A percentile compares a stretch with the other conserved stretches of the same genome.
Conservation (phyloP, 1,284 basidiomycete species). For the Sporisorium graminicola region DNA sequence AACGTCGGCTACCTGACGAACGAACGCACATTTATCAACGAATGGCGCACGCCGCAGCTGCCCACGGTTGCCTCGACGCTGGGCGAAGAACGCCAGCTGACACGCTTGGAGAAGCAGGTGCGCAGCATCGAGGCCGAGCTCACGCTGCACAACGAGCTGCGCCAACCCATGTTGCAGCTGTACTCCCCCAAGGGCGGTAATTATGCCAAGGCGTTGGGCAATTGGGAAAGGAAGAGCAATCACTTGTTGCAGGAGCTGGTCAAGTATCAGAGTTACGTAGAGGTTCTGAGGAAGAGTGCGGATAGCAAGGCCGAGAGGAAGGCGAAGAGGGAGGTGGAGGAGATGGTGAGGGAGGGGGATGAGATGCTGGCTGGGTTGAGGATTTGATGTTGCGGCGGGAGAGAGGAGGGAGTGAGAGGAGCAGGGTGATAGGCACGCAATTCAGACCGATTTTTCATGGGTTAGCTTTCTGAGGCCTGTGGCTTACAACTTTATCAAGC, state of each 20-base stretch:
- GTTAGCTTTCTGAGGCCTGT: no score
- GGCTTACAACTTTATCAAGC: neutral
- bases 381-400: neutral
- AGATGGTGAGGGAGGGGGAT: slow-evolving; percentile 43
- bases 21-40: slow-evolving; percentile 86
- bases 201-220: slow-evolving; percentile 80
- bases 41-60: slow-evolving; percentile 91
- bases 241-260: slow-evolving; percentile 90
- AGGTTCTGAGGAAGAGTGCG: slow-evolving; percentile 75
- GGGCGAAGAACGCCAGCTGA: slow-evolving; percentile 84
- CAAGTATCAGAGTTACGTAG: slow-evolving; percentile 96
- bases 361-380: slow-evolving; percentile 24
- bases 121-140: slow-evolving; percentile 80
- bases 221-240: slow-evolving; percentile 92
- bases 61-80: slow-evolving; percentile 86
- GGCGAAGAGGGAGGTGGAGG: slow-evolving; percentile 47
- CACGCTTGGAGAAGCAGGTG: slow-evolving; percentile 44
- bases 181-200: slow-evolving; percentile 83
- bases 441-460: neutral
- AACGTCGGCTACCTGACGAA: slow-evolving; percentile 25
- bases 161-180: slow-evolving; percentile 83
- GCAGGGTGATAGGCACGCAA: neutral
- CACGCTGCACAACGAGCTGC: slow-evolving; percentile 83
- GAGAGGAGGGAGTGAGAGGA: no score
- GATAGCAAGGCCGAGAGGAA: slow-evolving; percentile 45